Conservation (phyloP, 495 filamentous ascomycete genomes). For the Bacidia gigantensis region DNA sequence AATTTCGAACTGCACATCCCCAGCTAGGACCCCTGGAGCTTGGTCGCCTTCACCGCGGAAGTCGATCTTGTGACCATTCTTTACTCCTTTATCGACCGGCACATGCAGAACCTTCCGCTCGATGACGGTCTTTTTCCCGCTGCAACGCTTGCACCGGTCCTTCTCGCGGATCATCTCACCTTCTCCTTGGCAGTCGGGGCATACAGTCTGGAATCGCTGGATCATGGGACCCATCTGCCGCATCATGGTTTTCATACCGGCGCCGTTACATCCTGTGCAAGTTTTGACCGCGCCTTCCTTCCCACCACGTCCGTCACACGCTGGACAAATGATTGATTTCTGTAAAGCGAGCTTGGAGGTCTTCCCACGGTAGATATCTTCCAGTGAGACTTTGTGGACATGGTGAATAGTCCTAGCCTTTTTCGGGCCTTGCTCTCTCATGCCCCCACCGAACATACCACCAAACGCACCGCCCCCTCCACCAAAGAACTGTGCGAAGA, state of each 20-base stretch:
- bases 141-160: constrained; percentile 89
- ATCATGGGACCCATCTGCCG: constrained; percentile 99
- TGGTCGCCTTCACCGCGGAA: constrained; percentile 97
- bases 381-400: constrained; percentile 91
- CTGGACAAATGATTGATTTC: constrained; percentile 90
- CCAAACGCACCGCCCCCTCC: constrained; percentile 67
- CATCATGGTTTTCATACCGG: constrained; percentile 99
- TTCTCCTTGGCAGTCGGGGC: constrained; percentile 94
- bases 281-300: constrained; percentile 94
- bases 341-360: constrained; percentile 93
- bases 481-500: constrained; percentile 97
- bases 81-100: constrained; percentile 89
- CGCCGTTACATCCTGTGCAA: constrained; percentile 79
- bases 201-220: constrained; percentile 97
- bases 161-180: constrained; percentile 92
- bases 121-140: constrained; percentile 91
- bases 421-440: constrained; percentile 71
- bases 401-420: constrained; percentile 95
- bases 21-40: constrained; percentile 78
- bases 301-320: constrained; percentile 89
- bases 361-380: constrained; percentile 97
- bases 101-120: constrained; percentile 98
- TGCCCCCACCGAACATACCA: constrained; percentile 74
- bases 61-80: constrained; percentile 86
- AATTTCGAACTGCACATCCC: constrained; percentile 94